A percentile compares a stretch with the other conserved stretches of the same genome.
Conservation (phyloP, 2,329 filamentous ascomycete species). For the Aureobasidium sp. region DNA sequence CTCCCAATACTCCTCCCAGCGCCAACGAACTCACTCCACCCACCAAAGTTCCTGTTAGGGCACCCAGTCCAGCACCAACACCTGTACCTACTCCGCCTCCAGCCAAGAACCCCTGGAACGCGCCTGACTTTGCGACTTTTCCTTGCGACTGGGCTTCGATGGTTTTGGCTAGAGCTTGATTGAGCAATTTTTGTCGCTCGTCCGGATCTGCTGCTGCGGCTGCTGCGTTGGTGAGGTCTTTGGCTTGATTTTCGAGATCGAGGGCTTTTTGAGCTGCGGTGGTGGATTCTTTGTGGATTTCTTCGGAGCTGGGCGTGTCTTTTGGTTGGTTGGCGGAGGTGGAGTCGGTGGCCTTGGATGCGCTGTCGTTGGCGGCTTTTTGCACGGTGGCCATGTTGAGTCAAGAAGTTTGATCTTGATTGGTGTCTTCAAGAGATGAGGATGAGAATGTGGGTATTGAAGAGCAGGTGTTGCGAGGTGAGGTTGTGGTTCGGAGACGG, state of each 20-base stretch:
- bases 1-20: neutral
- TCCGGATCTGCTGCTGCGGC: conserved; percentile 24
- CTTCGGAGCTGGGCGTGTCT: neutral
- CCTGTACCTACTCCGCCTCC: conserved; percentile 25
- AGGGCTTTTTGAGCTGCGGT: conserved; percentile 22
- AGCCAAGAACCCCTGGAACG: conserved; percentile 25
- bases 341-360: neutral
- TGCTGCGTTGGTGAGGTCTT: conserved; percentile 23
- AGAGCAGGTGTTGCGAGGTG: too few relatives aligned
- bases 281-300: conserved; percentile 19
- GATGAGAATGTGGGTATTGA: too few relatives aligned
- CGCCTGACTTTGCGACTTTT: conserved; percentile 26
- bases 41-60: conserved; percentile 25
- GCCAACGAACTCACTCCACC: conserved; percentile 21
- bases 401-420: too few relatives aligned
- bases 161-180: conserved; percentile 23
- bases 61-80: conserved; percentile 22
- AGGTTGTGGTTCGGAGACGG: neutral
- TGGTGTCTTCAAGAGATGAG: too few relatives aligned
- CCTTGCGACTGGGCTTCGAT: conserved; percentile 26
- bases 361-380: too few relatives aligned
- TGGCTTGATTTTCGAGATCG: conserved; percentile 21
- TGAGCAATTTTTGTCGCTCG: conserved; percentile 26
- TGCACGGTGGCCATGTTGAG: too few relatives aligned
- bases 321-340: neutral